Conservation (phyloP, 2,329 filamentous ascomycete genomes). For the Purpureocillium takamizusanense region DNA sequence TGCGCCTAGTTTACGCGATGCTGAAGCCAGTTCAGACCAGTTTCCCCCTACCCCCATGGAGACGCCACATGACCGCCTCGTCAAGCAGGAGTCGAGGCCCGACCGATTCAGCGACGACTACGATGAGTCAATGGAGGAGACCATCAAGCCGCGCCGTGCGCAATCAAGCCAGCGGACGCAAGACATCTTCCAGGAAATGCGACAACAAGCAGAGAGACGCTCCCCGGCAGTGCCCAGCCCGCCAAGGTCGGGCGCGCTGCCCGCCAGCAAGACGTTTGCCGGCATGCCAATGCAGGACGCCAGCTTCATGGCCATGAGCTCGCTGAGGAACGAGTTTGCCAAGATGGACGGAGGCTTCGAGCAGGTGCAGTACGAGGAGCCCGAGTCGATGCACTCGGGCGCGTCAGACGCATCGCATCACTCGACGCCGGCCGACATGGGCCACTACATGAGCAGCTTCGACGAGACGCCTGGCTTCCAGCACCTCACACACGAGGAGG, state of each 20-base stretch:
- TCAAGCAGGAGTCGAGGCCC: slow-evolving; percentile 31
- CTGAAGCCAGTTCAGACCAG: slow-evolving; percentile 34
- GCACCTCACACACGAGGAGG: slow-evolving; percentile 7
- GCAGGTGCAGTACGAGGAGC: slow-evolving; percentile 19
- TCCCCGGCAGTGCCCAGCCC: slow-evolving; percentile 41
- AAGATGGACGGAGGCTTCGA: slow-evolving; percentile 27
- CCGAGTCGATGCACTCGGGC: too few relatives aligned
- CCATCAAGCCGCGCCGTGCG: slow-evolving; percentile 45
- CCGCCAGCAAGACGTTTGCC: slow-evolving; percentile 36
- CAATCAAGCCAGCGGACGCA: slow-evolving; percentile 34
- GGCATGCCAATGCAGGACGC: slow-evolving; percentile 42
- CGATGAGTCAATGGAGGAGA: slow-evolving; percentile 59
- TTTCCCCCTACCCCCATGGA: slow-evolving; percentile 60
- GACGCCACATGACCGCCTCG: slow-evolving; percentile 44
- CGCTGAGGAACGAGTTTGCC: slow-evolving; percentile 34
- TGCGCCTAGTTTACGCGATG: neutral
- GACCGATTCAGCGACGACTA: slow-evolving; percentile 51
- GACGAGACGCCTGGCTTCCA: slow-evolving; percentile 33
- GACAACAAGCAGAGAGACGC: slow-evolving; percentile 43
- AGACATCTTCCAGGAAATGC: slow-evolving; percentile 50
- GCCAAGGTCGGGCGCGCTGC: slow-evolving; percentile 41
- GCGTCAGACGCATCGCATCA: slow-evolving; percentile 40
- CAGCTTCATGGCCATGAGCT: slow-evolving; percentile 48
- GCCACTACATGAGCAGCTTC: slow-evolving; percentile 32
- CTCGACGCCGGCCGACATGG: slow-evolving; percentile 41